Base-by-base conservation (phyloP, 1,284 basidiomycete species). In the Sanghuangporus baumii region DNA sequence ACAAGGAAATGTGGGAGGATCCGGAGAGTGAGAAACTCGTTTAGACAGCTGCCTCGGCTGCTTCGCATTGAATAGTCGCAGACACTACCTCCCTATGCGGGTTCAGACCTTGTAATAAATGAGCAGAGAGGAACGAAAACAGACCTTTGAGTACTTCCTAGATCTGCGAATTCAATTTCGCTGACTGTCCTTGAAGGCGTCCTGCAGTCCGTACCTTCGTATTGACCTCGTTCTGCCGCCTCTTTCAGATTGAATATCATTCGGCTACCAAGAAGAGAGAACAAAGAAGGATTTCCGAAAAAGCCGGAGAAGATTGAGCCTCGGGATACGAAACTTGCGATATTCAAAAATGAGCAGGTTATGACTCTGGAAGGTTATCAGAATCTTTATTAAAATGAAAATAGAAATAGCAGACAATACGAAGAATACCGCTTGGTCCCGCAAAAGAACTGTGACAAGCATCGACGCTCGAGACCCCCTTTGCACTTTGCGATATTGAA, bases 21-120 rank as follows among this genome's bases (percentile, higher is more conserved):
- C 26, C 26, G 26, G 26, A 31, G 3, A 4, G 26, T 31, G 26
- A 31, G 26, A 4, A 31, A 31, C 26, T 31, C 3, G 26, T 3
- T 31, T 31, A 31, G 26, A 31, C 26, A 31, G 5, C 26, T 31
- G 26, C 26, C 26, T 31, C 26, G 3, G 3, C 26, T 31, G 26
- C 26, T 31, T 31, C 5, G 3, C 5, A 31, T 31, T 61, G 73
- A 77, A 76, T 61, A n/a, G 3, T n/a, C 11, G 16, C 16, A n/a
- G 43, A n/a, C 4, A 3, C 43, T 7, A n/a, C 20, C 1, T 7
- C 16, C 43, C 43, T 46, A 18, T 1, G 7, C 16, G 2, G 4
- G 16, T 18, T 46, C 43, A 46, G 43, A 46, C 14, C 20, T n/a
- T n/a, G 6, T 5, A 20, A 2, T 20, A 12, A 31, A 31, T 31